Evolutionary conservation across 2,329 filamentous ascomycete genomes (phyloP).

Genomic region (Westerdykella ornata): DNA sequence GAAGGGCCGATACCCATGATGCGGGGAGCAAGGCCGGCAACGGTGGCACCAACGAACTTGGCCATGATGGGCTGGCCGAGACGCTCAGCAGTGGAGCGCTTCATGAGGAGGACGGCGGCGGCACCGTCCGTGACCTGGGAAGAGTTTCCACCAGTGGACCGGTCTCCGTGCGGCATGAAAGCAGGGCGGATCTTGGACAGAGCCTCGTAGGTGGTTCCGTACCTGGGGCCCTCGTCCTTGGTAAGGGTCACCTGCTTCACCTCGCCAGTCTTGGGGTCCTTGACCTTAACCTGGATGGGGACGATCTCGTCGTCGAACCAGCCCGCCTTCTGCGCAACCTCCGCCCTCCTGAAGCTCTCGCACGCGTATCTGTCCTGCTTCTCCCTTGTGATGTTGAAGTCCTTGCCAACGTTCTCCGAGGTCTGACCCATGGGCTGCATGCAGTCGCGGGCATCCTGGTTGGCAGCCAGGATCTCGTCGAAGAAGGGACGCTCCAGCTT

Average conservation of each 20-base stretch:
- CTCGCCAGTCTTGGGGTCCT: conserved; percentile 76
- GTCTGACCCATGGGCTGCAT: conserved; percentile 98
- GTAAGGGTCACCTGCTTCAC: conserved; percentile 70
- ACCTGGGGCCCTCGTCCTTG: conserved; percentile 83
- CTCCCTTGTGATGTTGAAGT: conserved; percentile 78
- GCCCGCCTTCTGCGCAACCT: conserved; percentile 82
- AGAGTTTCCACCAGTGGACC: conserved; percentile 86
- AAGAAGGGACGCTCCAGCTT: conserved; percentile 66
- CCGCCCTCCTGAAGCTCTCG: conserved; percentile 80
- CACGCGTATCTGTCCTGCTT: conserved; percentile 78
- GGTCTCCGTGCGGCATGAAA: conserved; percentile 82
- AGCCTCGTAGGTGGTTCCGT: conserved; percentile 77
- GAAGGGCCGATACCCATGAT: conserved; percentile 94
- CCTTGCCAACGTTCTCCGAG: conserved; percentile 86
- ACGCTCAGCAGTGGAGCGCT: conserved; percentile 78
- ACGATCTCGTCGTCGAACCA: conserved; percentile 92
- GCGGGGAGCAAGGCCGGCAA: conserved; percentile 81
- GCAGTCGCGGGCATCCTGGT: conserved; percentile 76
- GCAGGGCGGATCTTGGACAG: conserved; percentile 81
- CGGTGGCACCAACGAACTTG: conserved; percentile 89
- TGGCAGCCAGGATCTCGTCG: conserved; percentile 59
- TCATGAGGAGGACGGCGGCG: conserved; percentile 86
- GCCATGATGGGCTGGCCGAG: conserved; percentile 86
- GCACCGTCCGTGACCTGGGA: conserved; percentile 93
- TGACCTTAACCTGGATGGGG: conserved; percentile 73